phyloP scores from a whole-genome alignment of 306 rosid species.

The Betula pendula region DNA sequence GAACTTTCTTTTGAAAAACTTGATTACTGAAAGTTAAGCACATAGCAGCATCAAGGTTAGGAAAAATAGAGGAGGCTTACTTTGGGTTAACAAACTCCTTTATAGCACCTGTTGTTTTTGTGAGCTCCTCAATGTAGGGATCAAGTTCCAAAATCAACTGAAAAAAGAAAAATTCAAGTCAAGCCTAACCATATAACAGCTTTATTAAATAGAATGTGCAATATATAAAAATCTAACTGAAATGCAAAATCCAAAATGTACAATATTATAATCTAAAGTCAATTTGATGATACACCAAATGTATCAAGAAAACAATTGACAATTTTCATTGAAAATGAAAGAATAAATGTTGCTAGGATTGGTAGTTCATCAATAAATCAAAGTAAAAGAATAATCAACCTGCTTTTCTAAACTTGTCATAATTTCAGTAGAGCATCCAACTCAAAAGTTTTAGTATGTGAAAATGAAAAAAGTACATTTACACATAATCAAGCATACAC shows the following conservation, averaged over 20 bases:
- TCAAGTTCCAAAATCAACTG: constrained; percentile 96
- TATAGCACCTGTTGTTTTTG: constrained; percentile 81
- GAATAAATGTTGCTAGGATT: not conserved
- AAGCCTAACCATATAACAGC: constrained; percentile 25
- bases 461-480: not conserved
- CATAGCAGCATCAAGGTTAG: constrained; percentile 9
- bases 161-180: constrained; percentile 16
- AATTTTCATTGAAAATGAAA: not conserved
- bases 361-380: not conserved
- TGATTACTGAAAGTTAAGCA: not conserved
- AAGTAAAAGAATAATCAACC: not conserved
- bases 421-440: not conserved
- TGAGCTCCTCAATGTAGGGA: constrained; percentile 85
- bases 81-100: constrained; percentile 96
- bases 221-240: not conserved
- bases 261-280: not conserved
- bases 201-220: constrained; percentile 16
- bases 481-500: not conserved
- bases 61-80: constrained; percentile 46
- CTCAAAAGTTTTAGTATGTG: not conserved
- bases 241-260: not conserved
- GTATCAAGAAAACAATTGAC: not conserved
- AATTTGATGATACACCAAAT: not conserved
- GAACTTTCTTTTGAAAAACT: not conserved
- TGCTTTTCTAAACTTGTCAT: not conserved